Evolutionary conservation across 352 stramenopile genomes (phyloP).

Genomic region (Globisporangium cederbergense): DNA sequence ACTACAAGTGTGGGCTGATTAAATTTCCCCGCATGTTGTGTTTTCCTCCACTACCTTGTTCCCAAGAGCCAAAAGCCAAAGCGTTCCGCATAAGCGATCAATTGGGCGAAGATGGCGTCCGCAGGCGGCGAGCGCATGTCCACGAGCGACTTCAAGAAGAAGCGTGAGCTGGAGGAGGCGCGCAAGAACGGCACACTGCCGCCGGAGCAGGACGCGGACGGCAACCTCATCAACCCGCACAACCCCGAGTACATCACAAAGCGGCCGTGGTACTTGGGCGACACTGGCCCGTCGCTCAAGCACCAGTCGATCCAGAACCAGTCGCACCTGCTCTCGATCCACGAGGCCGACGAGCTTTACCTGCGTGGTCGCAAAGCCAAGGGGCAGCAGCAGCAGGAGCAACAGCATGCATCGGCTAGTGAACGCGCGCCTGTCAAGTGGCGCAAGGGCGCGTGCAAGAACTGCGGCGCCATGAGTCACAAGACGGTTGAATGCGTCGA

Average conservation of each 20-base stretch:
- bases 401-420: neutral
- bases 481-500: conserved; percentile 92
- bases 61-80: neutral
- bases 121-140: conserved; percentile 68
- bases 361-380: conserved; percentile 32
- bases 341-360: conserved; percentile 87
- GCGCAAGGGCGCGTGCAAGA: conserved; percentile 92
- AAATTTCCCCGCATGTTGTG: too few species aligned
- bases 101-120: conserved; percentile 41
- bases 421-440: conserved; percentile 49
- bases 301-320: conserved; percentile 93
- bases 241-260: conserved; percentile 99
- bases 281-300: conserved; percentile 92
- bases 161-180: conserved; percentile 88
- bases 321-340: conserved; percentile 87
- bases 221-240: conserved; percentile 99
- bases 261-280: conserved; percentile 97
- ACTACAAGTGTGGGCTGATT: too few species aligned
- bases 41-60: too few species aligned
- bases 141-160: conserved; percentile 82
- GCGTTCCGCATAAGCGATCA: neutral
- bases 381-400: neutral
- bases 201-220: conserved; percentile 87
- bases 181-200: conserved; percentile 86
- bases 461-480: conserved; percentile 93